Conservation (phyloP, 2,329 filamentous ascomycete species). For the Pseudonectria foliicola region DNA sequence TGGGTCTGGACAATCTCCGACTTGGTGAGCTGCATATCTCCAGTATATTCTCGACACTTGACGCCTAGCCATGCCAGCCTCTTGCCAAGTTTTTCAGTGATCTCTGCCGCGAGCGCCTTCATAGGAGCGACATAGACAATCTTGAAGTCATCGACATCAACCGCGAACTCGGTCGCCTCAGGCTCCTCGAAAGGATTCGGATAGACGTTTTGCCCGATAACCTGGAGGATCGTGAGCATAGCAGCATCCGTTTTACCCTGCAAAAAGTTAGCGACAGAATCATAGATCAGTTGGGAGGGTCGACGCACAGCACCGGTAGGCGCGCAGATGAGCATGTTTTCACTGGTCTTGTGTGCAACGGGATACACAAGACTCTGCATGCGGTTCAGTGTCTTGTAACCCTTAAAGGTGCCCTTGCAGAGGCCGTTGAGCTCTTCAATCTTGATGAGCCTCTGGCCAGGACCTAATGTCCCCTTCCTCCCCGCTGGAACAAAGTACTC, state of each 20-base stretch:
- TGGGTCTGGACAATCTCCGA: constrained; percentile 92
- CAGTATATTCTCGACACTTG: constrained; percentile 86
- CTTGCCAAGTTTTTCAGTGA: constrained; percentile 89
- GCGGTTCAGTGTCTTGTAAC: constrained; percentile 87
- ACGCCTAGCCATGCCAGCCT: constrained; percentile 90
- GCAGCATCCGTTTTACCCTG: constrained; percentile 95
- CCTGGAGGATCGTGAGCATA: constrained; percentile 91
- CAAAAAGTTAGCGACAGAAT: constrained; percentile 7
- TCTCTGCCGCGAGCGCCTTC: constrained; percentile 95
- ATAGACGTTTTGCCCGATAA: constrained; percentile 74
- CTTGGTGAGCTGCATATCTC: constrained; percentile 98
- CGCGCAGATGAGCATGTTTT: constrained; percentile 98
- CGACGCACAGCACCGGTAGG: constrained; percentile 78
- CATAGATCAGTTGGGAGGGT: background rate
- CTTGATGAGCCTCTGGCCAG: constrained; percentile 66
- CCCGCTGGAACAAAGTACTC: constrained; percentile 83
- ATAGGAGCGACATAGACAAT: constrained; percentile 98
- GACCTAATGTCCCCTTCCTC: constrained; percentile 65
- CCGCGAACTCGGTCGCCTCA: constrained; percentile 68
- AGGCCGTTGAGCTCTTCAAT: constrained; percentile 83
- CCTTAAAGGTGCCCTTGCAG: constrained; percentile 85
- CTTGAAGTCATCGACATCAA: constrained; percentile 87
- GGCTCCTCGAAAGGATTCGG: constrained; percentile 74
- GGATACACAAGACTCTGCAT: constrained; percentile 98
- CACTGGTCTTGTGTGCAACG: constrained; percentile 88